phyloP scores from a whole-genome alignment of 805 yeast genomes.

The Metschnikowia matae region DNA sequence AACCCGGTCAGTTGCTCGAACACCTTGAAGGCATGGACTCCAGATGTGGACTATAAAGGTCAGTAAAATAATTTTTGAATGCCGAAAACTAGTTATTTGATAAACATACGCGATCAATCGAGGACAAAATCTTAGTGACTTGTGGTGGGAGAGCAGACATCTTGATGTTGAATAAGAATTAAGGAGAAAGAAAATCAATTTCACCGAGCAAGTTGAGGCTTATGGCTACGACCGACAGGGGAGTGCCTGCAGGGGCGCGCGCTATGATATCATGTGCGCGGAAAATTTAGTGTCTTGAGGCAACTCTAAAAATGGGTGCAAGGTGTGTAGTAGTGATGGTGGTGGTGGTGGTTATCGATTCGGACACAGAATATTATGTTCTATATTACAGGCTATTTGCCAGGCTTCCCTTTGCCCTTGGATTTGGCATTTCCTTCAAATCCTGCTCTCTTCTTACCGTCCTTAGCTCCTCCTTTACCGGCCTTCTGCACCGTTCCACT shows the following conservation, averaged over 20 bases:
- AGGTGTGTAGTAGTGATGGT: background rate
- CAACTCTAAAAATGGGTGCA: background rate
- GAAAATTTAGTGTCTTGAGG: background rate
- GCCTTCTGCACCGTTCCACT: constrained; percentile 48
- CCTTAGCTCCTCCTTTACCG: constrained; percentile 26
- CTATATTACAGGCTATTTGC: constrained; percentile 17
- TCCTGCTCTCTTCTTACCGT: constrained; percentile 65
- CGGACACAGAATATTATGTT: background rate
- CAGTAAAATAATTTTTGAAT: background rate
- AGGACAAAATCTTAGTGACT: constrained; percentile 13
- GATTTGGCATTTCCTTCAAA: constrained; percentile 71
- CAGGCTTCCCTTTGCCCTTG: constrained; percentile 25
- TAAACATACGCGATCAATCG: constrained; percentile 18
- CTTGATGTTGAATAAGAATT: constrained; percentile 1
- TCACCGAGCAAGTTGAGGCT: constrained; percentile 1
- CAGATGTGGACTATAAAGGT: constrained; percentile 28
- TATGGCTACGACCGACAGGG: background rate
- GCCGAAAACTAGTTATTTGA: background rate
- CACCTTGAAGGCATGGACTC: constrained; percentile 28
- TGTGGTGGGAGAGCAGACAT: constrained; percentile 18
- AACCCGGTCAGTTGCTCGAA: constrained; percentile 44
- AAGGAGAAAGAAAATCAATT: background rate
- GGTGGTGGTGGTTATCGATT: no score
- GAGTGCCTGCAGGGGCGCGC: constrained; percentile 2
- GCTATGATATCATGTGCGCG: background rate